Evolutionary conservation across 306 rosid species (phyloP).

Genomic region (Prosopis cineraria): DNA sequence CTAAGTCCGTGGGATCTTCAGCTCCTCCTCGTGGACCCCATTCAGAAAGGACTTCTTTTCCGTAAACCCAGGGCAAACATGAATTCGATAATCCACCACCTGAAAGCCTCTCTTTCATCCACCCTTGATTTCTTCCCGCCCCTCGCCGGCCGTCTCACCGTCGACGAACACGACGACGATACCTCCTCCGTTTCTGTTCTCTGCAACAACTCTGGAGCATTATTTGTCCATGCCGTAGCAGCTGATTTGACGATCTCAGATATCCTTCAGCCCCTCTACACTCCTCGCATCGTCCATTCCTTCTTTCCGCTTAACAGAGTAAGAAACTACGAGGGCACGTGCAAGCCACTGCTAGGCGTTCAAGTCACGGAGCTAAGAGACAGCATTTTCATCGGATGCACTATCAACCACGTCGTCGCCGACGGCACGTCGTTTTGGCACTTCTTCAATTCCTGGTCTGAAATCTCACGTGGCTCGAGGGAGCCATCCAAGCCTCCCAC

Average conservation of each 20-base stretch:
- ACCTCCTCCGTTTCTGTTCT: slow-evolving; percentile 27
- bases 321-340: slow-evolving; percentile 23
- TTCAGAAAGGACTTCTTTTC: slow-evolving; percentile 42
- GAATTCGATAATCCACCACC: slow-evolving; percentile 14
- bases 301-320: slow-evolving; percentile 39
- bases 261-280: slow-evolving; percentile 14
- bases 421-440: slow-evolving; percentile 48
- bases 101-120: slow-evolving; percentile 32
- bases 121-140: slow-evolving; percentile 37
- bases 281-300: slow-evolving; percentile 35
- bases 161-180: background rate
- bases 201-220: slow-evolving; percentile 35
- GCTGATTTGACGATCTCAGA: slow-evolving; percentile 4
- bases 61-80: background rate
- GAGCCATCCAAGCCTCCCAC: background rate
- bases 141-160: slow-evolving; percentile 34
- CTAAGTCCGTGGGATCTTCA: slow-evolving; percentile 44
- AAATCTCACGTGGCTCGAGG: slow-evolving; percentile 18
- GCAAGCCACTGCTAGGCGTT: slow-evolving; percentile 31
- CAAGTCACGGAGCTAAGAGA: slow-evolving; percentile 47
- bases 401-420: slow-evolving; percentile 35
- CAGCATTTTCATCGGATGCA: slow-evolving; percentile 38
- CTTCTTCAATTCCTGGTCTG: slow-evolving; percentile 46
- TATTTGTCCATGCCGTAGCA: slow-evolving; percentile 33
- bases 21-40: slow-evolving; percentile 22